These are phyloP conservation scores for Microsporum audouinii DNA, from an alignment of 2,329 filamentous ascomycete genomes.

Conservation along the genomic window DNA sequence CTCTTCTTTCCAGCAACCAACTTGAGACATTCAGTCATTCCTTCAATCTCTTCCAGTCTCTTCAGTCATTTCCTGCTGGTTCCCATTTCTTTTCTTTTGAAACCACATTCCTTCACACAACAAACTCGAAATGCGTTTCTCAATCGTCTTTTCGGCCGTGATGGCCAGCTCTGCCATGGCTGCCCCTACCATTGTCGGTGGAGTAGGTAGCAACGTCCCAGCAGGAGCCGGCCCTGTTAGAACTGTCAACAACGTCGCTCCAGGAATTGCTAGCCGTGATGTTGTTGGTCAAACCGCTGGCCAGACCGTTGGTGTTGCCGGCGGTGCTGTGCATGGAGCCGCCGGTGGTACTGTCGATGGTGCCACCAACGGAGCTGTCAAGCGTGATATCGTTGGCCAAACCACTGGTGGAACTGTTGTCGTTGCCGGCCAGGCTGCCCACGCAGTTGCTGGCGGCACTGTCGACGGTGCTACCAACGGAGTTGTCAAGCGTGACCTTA, in stretches of 20 bases:
- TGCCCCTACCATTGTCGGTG: background rate
- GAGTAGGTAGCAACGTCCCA: background rate
- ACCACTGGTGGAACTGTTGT: background rate
- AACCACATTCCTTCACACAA: background rate
- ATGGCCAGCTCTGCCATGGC: constrained; percentile 1
- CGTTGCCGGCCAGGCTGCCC: background rate
- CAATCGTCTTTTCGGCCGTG: background rate
- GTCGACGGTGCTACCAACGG: background rate
- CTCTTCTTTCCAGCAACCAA: background rate
- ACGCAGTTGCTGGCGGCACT: background rate
- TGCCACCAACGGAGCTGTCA: background rate
- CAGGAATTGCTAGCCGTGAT: background rate
- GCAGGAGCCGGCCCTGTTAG: background rate
- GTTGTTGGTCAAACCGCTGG: background rate
- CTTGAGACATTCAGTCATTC: constrained; percentile 1
- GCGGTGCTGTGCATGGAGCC: background rate
- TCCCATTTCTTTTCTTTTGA: background rate
- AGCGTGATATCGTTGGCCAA: background rate
- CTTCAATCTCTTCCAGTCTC: background rate
- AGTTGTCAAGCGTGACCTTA: background rate
- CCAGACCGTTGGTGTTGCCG: background rate
- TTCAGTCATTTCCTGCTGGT: background rate
- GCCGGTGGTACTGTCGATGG: background rate
- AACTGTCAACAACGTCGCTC: background rate
- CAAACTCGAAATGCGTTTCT: background rate